Percentiles rank a stretch among this genome's conserved stretches.
phyloP scores from a whole-genome alignment of 1,284 basidiomycete genomes.

The Ceratobasidium sp. region DNA sequence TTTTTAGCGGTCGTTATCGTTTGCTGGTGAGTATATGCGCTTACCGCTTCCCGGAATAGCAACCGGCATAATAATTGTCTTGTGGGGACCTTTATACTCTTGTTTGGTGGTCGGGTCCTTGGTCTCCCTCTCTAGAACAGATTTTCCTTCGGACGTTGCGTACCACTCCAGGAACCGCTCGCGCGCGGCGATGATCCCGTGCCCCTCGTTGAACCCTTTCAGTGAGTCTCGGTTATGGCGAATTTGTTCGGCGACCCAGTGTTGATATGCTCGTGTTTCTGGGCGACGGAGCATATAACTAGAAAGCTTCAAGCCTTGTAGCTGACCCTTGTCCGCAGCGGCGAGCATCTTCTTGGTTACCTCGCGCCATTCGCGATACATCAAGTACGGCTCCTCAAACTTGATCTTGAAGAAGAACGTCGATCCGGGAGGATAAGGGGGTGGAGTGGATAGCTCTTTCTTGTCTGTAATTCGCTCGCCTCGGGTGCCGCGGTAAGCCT shows the following conservation, averaged over 20 bases:
- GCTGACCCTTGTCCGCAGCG: slow-evolving; percentile 46
- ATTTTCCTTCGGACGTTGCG: slow-evolving; percentile 57
- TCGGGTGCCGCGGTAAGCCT: slow-evolving; percentile 49
- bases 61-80: slow-evolving; percentile 86
- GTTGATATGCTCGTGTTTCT: slow-evolving; percentile 70
- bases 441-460: slow-evolving; percentile 37
- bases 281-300: slow-evolving; percentile 66
- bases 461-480: slow-evolving; percentile 43
- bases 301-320: slow-evolving; percentile 54
- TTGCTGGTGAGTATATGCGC: slow-evolving; percentile 46
- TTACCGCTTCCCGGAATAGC: slow-evolving; percentile 91
- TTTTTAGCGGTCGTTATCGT: neutral
- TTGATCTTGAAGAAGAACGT: slow-evolving; percentile 99
- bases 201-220: slow-evolving; percentile 26
- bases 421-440: slow-evolving; percentile 76
- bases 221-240: slow-evolving; percentile 35
- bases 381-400: slow-evolving; percentile 98
- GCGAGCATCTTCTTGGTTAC: slow-evolving; percentile 80
- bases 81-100: slow-evolving; percentile 59
- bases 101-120: slow-evolving; percentile 11
- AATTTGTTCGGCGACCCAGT: slow-evolving; percentile 63
- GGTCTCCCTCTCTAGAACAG: slow-evolving; percentile 45
- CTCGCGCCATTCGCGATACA: slow-evolving; percentile 98
- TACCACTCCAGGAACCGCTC: slow-evolving; percentile 81
- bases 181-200: slow-evolving; percentile 84